Evolutionary conservation across 345 rosid genomes (phyloP), one percentile per base, ranked within the genome.

Genomic region (Camelina sativa): DNA sequence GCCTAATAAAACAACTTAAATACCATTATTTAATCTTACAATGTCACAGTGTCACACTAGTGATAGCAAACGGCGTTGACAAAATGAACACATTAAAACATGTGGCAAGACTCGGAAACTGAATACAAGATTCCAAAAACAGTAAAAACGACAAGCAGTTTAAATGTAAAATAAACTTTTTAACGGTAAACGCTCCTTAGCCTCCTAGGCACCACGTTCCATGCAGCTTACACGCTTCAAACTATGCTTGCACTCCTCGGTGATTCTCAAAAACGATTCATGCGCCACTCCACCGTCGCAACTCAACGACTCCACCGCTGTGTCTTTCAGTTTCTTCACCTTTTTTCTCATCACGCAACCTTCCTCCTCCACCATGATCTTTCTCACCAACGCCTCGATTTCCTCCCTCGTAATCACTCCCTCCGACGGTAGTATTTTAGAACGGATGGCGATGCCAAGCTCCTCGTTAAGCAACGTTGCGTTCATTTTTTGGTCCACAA

Each of bases 391-490:
- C 11, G 80, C 84, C 51, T 84, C 81, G 16, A 87, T 13, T 32
- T 87, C 89, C 16, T 25, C 46, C 67, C 63, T 12, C 17, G 9
- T 7, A 30, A 62, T 69, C 63, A 22, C 74, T 62, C 44, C 74
- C 38, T 68, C 74, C 11, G 64, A 60, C 17, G 63, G 57, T 3
- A 61, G 9, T 23, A n/a, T 62, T 7, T 44, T 15, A 6, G 74
- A 52, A 12, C 74, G 55, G 40, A 76, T 6, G n/a, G 79, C 78
- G 71, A 71, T 80, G 76, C 7, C 86, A 76, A 65, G 94, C 69
- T 92, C 94, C 12, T 92, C 97, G 0, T 52, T 15, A 17, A 76
- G 50, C 20, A 76, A 43, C 30, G 79, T 68, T 2, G 79, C 75
- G 16, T 76, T 76, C 79, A 76, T 53, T 53, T 0, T 76, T 13